A percentile compares a stretch with the other conserved stretches of the same genome.
Evolutionary conservation across 176 grass and related monocot genomes (phyloP).

Genomic region (Phoenix roebelenii): DNA sequence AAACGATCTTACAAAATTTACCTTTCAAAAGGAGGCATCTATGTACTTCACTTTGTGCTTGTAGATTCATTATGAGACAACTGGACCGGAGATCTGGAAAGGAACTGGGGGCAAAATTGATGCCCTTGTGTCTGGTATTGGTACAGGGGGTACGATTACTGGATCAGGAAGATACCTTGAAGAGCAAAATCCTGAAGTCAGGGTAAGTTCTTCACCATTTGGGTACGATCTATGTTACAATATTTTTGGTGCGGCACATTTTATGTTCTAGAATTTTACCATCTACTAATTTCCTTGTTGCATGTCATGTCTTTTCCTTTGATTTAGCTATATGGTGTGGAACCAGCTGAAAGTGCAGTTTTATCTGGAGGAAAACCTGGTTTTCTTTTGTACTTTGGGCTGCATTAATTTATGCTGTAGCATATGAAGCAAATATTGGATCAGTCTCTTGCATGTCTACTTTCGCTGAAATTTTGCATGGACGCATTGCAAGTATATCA

Average conservation of each 20-base stretch:
- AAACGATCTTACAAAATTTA: too few relatives aligned
- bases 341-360: slow-evolving; percentile 75
- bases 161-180: slow-evolving; percentile 54
- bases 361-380: slow-evolving; percentile 76
- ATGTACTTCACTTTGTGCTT: slow-evolving; percentile 4
- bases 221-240: too few relatives aligned
- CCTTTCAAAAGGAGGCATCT: too few relatives aligned
- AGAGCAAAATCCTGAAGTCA: slow-evolving; percentile 66
- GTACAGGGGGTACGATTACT: slow-evolving; percentile 86
- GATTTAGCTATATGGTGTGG: slow-evolving; percentile 69
- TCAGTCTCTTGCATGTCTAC: too few relatives aligned
- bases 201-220: slow-evolving; percentile 23
- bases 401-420: too few relatives aligned
- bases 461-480: too few relatives aligned
- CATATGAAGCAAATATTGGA: background rate
- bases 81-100: slow-evolving; percentile 90
- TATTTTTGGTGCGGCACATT: too few relatives aligned
- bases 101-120: slow-evolving; percentile 57
- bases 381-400: background rate
- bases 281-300: too few relatives aligned
- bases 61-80: slow-evolving; percentile 92
- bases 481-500: too few relatives aligned
- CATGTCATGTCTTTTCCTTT: background rate
- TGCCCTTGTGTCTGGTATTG: slow-evolving; percentile 75
- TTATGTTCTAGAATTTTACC: too few relatives aligned